Evolutionary conservation across 805 yeast species (phyloP).

Genomic region (Lachancea meyersii): DNA sequence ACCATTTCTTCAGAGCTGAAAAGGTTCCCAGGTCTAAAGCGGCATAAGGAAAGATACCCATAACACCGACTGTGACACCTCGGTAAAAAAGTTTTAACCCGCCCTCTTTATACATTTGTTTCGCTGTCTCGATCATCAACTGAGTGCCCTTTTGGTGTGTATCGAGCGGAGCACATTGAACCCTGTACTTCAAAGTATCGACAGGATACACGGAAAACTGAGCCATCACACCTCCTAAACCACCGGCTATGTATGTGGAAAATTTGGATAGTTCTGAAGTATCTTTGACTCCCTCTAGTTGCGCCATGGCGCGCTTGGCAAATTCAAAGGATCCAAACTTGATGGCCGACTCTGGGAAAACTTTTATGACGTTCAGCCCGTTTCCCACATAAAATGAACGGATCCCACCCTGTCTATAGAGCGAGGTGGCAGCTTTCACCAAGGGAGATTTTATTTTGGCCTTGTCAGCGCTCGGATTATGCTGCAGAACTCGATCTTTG

Average conservation of each 20-base stretch:
- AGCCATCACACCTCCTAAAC: slow-evolving; percentile 90
- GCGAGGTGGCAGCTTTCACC: slow-evolving; percentile 67
- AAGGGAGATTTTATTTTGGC: slow-evolving; percentile 65
- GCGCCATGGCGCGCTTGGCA: slow-evolving; percentile 66
- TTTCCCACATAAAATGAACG: slow-evolving; percentile 90
- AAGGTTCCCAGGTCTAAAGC: slow-evolving; percentile 95
- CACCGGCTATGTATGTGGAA: slow-evolving; percentile 89
- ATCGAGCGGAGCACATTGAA: slow-evolving; percentile 85
- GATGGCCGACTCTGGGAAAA: slow-evolving; percentile 95
- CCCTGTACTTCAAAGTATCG: slow-evolving; percentile 86
- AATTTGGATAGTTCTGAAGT: slow-evolving; percentile 61
- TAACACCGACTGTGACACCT: slow-evolving; percentile 83
- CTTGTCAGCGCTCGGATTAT: slow-evolving; percentile 35
- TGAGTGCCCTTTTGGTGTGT: slow-evolving; percentile 53
- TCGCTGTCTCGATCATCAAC: slow-evolving; percentile 60
- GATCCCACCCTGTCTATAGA: slow-evolving; percentile 86
- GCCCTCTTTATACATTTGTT: slow-evolving; percentile 69
- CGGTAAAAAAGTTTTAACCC: slow-evolving; percentile 77
- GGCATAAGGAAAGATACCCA: slow-evolving; percentile 96
- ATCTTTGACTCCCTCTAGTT: slow-evolving; percentile 69
- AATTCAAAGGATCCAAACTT: slow-evolving; percentile 94
- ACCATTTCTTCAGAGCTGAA: slow-evolving; percentile 74
- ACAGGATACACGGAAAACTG: slow-evolving; percentile 93
- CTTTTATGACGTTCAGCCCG: slow-evolving; percentile 87
- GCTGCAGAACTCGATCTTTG: slow-evolving; percentile 40